Percentiles rank a stretch among this genome's conserved stretches.
Conservation (phyloP, 2,329 filamentous ascomycete species). For the Colletotrichum sp. region DNA sequence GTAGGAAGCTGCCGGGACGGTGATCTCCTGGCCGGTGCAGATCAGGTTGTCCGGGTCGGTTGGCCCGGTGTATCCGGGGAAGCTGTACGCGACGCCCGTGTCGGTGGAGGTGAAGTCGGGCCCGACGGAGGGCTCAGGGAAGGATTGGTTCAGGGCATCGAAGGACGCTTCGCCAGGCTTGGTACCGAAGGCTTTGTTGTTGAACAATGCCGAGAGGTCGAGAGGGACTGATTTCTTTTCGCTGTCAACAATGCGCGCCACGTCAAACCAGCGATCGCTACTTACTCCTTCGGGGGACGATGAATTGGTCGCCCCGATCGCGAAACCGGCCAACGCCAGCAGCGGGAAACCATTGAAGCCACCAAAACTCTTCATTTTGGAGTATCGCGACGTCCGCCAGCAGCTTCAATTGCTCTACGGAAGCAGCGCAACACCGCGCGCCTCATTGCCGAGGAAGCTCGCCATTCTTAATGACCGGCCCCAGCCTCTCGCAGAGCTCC, state of each 20-base stretch:
- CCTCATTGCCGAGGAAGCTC: background rate
- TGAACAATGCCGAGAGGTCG: constrained; percentile 31
- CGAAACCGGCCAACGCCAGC: background rate
- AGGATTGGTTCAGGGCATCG: constrained; percentile 45
- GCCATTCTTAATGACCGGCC: background rate
- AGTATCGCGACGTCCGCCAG: background rate
- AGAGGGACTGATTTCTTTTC: background rate
- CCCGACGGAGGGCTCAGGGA: constrained; percentile 36
- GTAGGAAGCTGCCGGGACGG: constrained; percentile 34
- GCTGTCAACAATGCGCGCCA: background rate
- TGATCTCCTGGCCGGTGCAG: constrained; percentile 43
- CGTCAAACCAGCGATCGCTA: accelerated
- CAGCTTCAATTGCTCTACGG: background rate
- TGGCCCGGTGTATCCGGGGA: constrained; percentile 42
- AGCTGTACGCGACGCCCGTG: constrained; percentile 45
- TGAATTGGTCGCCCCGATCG: background rate
- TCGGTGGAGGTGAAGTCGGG: constrained; percentile 41
- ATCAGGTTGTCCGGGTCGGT: constrained; percentile 49
- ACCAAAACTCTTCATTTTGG: background rate
- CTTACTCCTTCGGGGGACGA: background rate
- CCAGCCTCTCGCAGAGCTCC: background rate
- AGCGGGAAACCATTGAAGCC: background rate
- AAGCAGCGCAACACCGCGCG: background rate
- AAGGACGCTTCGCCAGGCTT: constrained; percentile 51
- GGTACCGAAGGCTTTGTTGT: constrained; percentile 53